These are phyloP conservation scores for Fusarium citri DNA, from an alignment of 2,329 filamentous ascomycete genomes.

Conservation along the genomic window DNA sequence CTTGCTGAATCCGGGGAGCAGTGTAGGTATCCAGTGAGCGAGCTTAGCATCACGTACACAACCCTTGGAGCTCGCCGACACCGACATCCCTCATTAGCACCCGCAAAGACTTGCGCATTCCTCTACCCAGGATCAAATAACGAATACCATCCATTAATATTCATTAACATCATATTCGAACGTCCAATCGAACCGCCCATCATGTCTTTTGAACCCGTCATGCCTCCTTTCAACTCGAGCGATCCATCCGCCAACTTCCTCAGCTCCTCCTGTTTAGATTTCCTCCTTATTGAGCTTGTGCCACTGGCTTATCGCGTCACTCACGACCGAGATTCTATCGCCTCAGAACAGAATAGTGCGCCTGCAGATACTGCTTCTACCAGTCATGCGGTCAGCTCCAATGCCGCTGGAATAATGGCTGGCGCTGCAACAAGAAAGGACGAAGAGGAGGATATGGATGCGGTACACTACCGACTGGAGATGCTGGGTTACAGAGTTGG, in stretches of 20 bases:
- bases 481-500: slow-evolving; percentile 90
- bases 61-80: slow-evolving; percentile 19
- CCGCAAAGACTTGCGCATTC: neutral
- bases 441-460: slow-evolving; percentile 85
- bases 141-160: neutral
- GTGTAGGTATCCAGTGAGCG: slow-evolving; percentile 13
- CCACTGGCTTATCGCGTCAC: slow-evolving; percentile 91
- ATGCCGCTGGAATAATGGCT: slow-evolving; percentile 39
- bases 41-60: slow-evolving; percentile 10
- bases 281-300: slow-evolving; percentile 95
- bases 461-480: slow-evolving; percentile 87
- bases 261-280: slow-evolving; percentile 87
- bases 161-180: neutral
- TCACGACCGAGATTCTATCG: slow-evolving; percentile 71
- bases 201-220: slow-evolving; percentile 80
- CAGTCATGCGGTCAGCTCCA: slow-evolving; percentile 44
- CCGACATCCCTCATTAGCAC: slow-evolving; percentile 3
- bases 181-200: slow-evolving; percentile 10
- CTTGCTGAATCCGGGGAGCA: slow-evolving; percentile 7
- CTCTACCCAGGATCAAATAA: neutral
- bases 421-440: slow-evolving; percentile 56
- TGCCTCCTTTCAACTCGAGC: slow-evolving; percentile 75
- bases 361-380: slow-evolving; percentile 38
- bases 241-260: slow-evolving; percentile 83
- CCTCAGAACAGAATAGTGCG: slow-evolving; percentile 49